These are phyloP conservation scores for Penicillium psychrosexuale DNA, from an alignment of 2,329 filamentous ascomycete species.

Conservation along the genomic window DNA sequence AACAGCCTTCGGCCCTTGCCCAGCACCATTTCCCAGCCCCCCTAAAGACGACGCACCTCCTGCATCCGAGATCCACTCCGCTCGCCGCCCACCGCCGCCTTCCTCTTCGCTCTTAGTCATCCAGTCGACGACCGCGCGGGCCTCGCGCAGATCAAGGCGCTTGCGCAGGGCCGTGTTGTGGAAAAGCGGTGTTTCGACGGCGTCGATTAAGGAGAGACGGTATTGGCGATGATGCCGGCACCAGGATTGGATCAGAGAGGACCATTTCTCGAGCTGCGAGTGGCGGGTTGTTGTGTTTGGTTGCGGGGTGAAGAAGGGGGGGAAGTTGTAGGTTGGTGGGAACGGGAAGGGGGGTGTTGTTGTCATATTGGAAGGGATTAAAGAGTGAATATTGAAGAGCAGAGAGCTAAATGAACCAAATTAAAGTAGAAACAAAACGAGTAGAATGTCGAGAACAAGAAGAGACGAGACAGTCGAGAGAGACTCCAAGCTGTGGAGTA, in stretches of 20 bases:
- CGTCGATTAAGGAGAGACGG: constrained; percentile 65
- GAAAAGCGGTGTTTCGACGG: constrained; percentile 59
- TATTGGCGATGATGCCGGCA: constrained; percentile 74
- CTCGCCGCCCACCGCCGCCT: constrained; percentile 47
- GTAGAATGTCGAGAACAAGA: not conserved
- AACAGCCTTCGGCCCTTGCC: constrained; percentile 48
- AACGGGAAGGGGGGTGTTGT: constrained; percentile 36
- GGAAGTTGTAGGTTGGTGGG: constrained; percentile 46
- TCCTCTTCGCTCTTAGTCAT: constrained; percentile 51
- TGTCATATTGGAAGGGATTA: constrained; percentile 1
- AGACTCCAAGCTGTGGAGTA: constrained; percentile 4
- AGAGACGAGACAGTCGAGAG: not conserved
- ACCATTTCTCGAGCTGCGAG: constrained; percentile 72
- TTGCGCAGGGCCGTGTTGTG: constrained; percentile 45
- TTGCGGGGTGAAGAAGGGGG: constrained; percentile 54
- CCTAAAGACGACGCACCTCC: not conserved
- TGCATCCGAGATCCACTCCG: constrained; percentile 57
- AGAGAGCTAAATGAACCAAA: not conserved
- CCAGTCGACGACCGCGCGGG: constrained; percentile 54
- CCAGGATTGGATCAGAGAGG: constrained; percentile 78
- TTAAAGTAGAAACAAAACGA: not conserved
- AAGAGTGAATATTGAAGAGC: not conserved
- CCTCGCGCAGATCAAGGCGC: constrained; percentile 52
- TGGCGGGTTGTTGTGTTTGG: constrained; percentile 45
- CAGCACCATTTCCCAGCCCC: not conserved